Percentiles rank a stretch among this genome's conserved stretches.
Evolutionary conservation across 2,329 filamentous ascomycete genomes (phyloP).

Genomic region (Aspergillus sp.): DNA sequence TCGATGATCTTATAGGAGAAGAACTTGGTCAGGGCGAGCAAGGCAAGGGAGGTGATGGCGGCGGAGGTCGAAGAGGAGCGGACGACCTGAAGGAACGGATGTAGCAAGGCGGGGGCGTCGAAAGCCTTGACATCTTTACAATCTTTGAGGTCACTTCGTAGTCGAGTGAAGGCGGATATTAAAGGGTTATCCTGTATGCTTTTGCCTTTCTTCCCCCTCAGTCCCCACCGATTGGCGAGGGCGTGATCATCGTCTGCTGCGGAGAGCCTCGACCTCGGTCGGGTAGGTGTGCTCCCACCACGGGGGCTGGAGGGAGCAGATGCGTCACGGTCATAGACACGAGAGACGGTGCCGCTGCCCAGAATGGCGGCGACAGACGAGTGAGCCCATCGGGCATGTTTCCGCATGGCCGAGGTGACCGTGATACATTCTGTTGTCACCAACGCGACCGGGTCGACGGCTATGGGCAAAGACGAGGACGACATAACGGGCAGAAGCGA

Average conservation of each 20-base stretch:
- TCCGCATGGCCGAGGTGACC: slow-evolving; percentile 96
- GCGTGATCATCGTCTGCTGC: slow-evolving; percentile 43
- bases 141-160: slow-evolving; percentile 82
- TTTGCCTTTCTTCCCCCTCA: slow-evolving; percentile 92
- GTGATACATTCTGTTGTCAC: slow-evolving; percentile 99
- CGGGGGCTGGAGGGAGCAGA: slow-evolving; percentile 39
- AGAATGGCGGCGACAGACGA: slow-evolving; percentile 95
- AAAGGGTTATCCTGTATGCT: slow-evolving; percentile 97
- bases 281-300: slow-evolving; percentile 23
- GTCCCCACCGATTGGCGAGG: slow-evolving; percentile 82
- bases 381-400: slow-evolving; percentile 92
- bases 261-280: slow-evolving; percentile 21
- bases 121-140: slow-evolving; percentile 89
- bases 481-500: slow-evolving; percentile 30
- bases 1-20: slow-evolving; percentile 91
- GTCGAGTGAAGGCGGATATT: slow-evolving; percentile 88
- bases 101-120: slow-evolving; percentile 83
- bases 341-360: slow-evolving; percentile 62
- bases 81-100: slow-evolving; percentile 95
- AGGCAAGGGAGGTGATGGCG: slow-evolving; percentile 89
- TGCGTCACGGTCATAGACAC: slow-evolving; percentile 45
- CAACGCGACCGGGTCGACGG: slow-evolving; percentile 85
- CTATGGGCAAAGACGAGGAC: slow-evolving; percentile 62
- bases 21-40: slow-evolving; percentile 94
- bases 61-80: slow-evolving; percentile 94